Conservation (phyloP, 495 filamentous ascomycete species). For the Barbatosphaeria neglecta region DNA sequence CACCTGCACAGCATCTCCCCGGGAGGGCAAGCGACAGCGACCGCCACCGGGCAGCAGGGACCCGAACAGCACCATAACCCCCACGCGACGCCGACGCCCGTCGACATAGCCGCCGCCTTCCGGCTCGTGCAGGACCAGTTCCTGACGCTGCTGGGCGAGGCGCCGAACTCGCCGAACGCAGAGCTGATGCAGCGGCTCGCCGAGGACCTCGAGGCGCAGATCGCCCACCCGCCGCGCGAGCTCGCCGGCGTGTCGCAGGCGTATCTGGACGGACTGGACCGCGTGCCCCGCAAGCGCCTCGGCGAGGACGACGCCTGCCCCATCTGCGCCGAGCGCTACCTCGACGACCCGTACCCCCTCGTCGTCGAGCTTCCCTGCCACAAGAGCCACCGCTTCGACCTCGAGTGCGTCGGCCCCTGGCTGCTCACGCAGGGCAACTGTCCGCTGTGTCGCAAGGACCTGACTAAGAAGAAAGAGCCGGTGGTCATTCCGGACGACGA, state of each 20-base stretch:
- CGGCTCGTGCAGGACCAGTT: conserved; percentile 40
- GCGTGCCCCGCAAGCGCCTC: conserved; percentile 59
- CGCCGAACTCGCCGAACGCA: conserved; percentile 52
- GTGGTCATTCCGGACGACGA: conserved; percentile 29
- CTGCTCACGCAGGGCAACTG: conserved; percentile 78
- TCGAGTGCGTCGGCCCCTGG: conserved; percentile 94
- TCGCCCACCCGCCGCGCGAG: conserved; percentile 52
- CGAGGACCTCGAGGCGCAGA: conserved; percentile 45
- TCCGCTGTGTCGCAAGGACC: conserved; percentile 70
- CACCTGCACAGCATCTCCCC: conserved; percentile 52
- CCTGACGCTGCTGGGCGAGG: conserved; percentile 22
- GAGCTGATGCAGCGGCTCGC: conserved; percentile 51
- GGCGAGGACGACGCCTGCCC: conserved; percentile 62
- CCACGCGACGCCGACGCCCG: conserved; percentile 59
- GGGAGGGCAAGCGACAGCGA: conserved; percentile 18
- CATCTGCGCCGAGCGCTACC: conserved; percentile 73
- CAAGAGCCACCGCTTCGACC: conserved; percentile 69
- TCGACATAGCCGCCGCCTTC: conserved; percentile 54
- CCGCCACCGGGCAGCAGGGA: conserved; percentile 7
- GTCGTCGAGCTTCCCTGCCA: conserved; percentile 85
- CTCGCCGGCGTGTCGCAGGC: conserved; percentile 68
- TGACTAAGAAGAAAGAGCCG: conserved; percentile 61
- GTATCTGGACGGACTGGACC: conserved; percentile 71
- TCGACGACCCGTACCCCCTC: conserved; percentile 70
- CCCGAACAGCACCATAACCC: conserved; percentile 39